These are phyloP conservation scores for Echinosophora koreensis DNA, from an alignment of 306 rosid genomes.

Conservation along the genomic window DNA sequence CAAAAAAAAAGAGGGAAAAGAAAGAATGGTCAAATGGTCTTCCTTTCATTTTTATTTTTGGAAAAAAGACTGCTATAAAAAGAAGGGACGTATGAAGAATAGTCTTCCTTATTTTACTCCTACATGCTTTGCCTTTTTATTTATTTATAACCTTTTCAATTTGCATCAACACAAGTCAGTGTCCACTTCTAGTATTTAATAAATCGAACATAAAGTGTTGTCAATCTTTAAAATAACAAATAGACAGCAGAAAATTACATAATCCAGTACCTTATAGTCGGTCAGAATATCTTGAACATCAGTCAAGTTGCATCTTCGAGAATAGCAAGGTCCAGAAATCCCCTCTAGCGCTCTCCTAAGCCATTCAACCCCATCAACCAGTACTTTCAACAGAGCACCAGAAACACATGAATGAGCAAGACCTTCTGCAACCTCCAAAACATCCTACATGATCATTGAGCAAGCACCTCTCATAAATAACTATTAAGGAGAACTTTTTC, in stretches of 20 bases:
- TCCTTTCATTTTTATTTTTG: not conserved
- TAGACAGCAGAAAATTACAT: constrained; percentile 32
- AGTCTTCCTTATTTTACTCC: not conserved
- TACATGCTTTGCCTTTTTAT: not conserved
- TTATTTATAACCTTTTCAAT: not conserved
- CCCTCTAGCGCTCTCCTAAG: constrained; percentile 74
- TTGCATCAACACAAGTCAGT: not conserved
- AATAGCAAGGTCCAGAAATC: constrained; percentile 55
- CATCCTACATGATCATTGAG: constrained; percentile 66
- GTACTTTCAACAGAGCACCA: constrained; percentile 61
- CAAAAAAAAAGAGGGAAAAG: not conserved
- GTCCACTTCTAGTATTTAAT: constrained; percentile 37
- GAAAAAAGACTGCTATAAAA: not conserved
- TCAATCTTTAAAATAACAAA: constrained; percentile 12
- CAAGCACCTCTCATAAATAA: constrained; percentile 41
- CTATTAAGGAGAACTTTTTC: constrained; percentile 2
- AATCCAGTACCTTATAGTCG: constrained; percentile 61
- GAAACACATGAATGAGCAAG: constrained; percentile 55
- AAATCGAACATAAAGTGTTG: constrained; percentile 16
- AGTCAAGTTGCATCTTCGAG: constrained; percentile 65
- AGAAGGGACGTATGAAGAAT: constrained; percentile 15
- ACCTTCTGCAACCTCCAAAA: constrained; percentile 68
- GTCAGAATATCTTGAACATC: constrained; percentile 75
- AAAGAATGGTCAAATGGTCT: not conserved
- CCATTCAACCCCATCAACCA: constrained; percentile 78